Evolutionary conservation across 2,329 filamentous ascomycete genomes (phyloP), one percentile per base, ranked within the genome.

Genomic region (Pseudogymnoascus sp.): DNA sequence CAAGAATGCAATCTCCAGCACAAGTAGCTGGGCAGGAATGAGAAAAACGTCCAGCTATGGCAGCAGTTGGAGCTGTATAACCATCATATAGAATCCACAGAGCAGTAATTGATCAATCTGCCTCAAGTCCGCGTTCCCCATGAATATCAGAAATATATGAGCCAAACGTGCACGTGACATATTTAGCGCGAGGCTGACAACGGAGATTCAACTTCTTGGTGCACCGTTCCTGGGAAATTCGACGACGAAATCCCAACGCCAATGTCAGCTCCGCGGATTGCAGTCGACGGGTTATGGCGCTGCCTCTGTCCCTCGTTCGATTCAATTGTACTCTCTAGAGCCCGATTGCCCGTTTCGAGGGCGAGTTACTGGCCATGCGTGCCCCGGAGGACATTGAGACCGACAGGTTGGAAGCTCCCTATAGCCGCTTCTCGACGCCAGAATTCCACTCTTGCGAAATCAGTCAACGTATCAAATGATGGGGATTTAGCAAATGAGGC

Each of bases 221-320:
- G 28, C 28, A 9, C 10, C 50, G 28, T 57, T 15, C 28, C 50
- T 33, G 5, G 28, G n/a, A 15, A 57, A 57, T 21, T 57, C 50
- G 50, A 57, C 50, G 28, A 57, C 50, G 11, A 57, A 61, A 61
- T 26, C 59, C 35, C 19, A 61, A 61, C n/a, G 59, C 65, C 68
- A 70, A 76, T 77, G 74, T 71, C 68, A 67, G 67, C 70, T 42
- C 69, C 70, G 61, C 73, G 69, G 68, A 69, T 76, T 62, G 69
- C 74, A 69, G 73, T 75, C 69, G 85, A 88, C 72, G 83, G 85
- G 65, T 78, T 89, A 53, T 87, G 85, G 83, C 82, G 82, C 71
- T 87, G 82, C 70, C 76, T 88, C 15, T 87, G 83, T 69, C 85
- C 85, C 11, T 80, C 79, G 8, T 76, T 83, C 64, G 80, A 83